Evolutionary conservation across 768 basidiomycete species (phyloP).

Genomic region (Naganishia randhawae): DNA sequence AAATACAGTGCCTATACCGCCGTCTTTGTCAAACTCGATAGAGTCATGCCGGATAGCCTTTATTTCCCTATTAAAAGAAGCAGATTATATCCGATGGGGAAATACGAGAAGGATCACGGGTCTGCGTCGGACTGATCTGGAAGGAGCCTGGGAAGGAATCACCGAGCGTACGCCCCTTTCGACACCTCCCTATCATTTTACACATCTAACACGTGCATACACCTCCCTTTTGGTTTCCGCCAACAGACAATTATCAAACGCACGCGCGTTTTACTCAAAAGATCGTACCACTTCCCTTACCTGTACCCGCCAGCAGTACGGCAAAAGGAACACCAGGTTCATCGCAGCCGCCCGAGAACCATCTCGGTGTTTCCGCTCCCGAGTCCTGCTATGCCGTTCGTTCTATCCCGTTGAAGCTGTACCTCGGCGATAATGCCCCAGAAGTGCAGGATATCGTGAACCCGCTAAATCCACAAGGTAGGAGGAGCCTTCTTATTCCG

Average conservation of each 20-base stretch:
- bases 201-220: too few species aligned
- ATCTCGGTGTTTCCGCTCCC: slow-evolving; percentile 42
- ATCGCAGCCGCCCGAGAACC: slow-evolving; percentile 53
- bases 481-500: neutral
- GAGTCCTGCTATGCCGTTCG: slow-evolving; percentile 84
- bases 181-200: too few species aligned
- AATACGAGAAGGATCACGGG: slow-evolving; percentile 91
- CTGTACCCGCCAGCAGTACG: neutral
- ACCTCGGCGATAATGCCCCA: slow-evolving; percentile 77
- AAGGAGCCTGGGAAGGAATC: slow-evolving; percentile 95
- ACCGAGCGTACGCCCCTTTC: slow-evolving; percentile 68
- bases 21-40: slow-evolving; percentile 51
- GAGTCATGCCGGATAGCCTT: slow-evolving; percentile 90
- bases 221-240: too few species aligned
- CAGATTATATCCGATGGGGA: slow-evolving; percentile 94
- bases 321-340: neutral
- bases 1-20: neutral
- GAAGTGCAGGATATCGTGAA: slow-evolving; percentile 85
- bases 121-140: slow-evolving; percentile 83
- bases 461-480: slow-evolving; percentile 54
- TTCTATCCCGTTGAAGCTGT: slow-evolving; percentile 82
- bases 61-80: slow-evolving; percentile 94
- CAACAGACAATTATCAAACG: slow-evolving; percentile 88
- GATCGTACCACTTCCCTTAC: slow-evolving; percentile 68
- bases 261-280: slow-evolving; percentile 93